phyloP scores from a whole-genome alignment of 2,329 filamentous ascomycete genomes.

The Leptoxyphium fumago region DNA sequence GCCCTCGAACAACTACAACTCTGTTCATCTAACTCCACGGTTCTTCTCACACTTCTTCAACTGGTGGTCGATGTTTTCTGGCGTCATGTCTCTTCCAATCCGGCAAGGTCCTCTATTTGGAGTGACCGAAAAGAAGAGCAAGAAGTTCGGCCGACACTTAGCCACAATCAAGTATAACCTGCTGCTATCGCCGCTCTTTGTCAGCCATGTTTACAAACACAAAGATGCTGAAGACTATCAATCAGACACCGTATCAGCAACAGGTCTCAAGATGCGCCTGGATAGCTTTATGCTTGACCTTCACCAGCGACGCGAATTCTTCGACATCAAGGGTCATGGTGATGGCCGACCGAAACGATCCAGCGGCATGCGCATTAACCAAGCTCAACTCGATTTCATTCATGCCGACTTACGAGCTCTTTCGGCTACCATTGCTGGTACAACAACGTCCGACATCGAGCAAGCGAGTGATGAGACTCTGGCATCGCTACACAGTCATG shows the following conservation, averaged over 20 bases:
- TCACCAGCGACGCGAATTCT: conserved; percentile 85
- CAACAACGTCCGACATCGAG: conserved; percentile 61
- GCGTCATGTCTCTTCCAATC: conserved; percentile 84
- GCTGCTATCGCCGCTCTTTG: conserved; percentile 77
- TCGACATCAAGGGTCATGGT: conserved; percentile 55
- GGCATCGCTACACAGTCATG: conserved; percentile 39
- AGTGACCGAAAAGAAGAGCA: conserved; percentile 86
- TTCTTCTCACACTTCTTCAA: conserved; percentile 98
- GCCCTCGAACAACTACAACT: conserved; percentile 84
- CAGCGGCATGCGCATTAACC: conserved; percentile 88
- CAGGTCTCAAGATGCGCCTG: conserved; percentile 87
- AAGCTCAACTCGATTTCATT: conserved; percentile 81
- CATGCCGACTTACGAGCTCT: conserved; percentile 86
- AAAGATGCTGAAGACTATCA: conserved; percentile 82
- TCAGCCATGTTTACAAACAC: conserved; percentile 97
- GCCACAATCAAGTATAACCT: conserved; percentile 99
- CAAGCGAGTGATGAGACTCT: conserved; percentile 47
- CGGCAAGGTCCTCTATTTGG: conserved; percentile 87
- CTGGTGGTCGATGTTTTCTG: conserved; percentile 96
- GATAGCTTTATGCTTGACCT: conserved; percentile 97
- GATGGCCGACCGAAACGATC: conserved; percentile 63
- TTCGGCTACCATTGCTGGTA: conserved; percentile 75
- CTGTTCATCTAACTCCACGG: conserved; percentile 80
- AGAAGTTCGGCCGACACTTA: conserved; percentile 92
- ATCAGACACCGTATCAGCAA: conserved; percentile 69